Percentiles rank a stretch among this genome's conserved stretches.
Evolutionary conservation across 805 yeast species (phyloP).

Genomic region (Starmera caribaea): DNA sequence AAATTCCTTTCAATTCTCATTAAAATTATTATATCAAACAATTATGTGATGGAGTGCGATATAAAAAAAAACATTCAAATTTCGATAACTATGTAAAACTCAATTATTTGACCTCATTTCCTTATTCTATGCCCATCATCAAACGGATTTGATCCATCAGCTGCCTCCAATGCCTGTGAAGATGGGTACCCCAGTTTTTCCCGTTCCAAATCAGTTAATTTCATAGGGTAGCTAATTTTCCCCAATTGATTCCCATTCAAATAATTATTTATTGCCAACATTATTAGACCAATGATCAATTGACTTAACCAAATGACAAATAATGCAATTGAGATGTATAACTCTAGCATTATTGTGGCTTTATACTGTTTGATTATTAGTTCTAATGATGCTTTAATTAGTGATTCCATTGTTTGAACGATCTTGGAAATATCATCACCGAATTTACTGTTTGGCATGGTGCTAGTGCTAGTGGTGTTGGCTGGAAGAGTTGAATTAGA

Average conservation of each 20-base stretch:
- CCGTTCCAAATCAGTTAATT: not conserved
- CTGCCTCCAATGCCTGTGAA: no score
- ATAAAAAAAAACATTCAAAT: no score
- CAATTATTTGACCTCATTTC: no score
- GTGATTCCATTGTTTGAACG: conserved; percentile 7
- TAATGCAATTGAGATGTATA: conserved; percentile 32
- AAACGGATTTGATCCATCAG: no score
- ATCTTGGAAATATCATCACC: not conserved
- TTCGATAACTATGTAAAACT: no score
- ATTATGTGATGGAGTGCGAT: no score
- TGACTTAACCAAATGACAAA: conserved; percentile 37
- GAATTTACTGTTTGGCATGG: conserved; percentile 2
- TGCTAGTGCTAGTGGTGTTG: no score
- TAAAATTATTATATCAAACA: no score
- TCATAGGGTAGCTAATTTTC: not conserved
- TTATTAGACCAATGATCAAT: not conserved
- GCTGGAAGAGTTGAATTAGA: conserved; percentile 3
- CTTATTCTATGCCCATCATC: no score
- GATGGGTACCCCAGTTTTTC: not conserved
- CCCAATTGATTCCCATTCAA: not conserved
- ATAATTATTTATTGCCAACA: not conserved
- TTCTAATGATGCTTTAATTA: conserved; percentile 13
- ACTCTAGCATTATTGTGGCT: conserved; percentile 29
- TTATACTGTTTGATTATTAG: conserved; percentile 21
- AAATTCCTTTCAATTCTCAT: no score